Evolutionary conservation across 2,329 filamentous ascomycete species (phyloP).

Genomic region (Cryphonectria parasitica): DNA sequence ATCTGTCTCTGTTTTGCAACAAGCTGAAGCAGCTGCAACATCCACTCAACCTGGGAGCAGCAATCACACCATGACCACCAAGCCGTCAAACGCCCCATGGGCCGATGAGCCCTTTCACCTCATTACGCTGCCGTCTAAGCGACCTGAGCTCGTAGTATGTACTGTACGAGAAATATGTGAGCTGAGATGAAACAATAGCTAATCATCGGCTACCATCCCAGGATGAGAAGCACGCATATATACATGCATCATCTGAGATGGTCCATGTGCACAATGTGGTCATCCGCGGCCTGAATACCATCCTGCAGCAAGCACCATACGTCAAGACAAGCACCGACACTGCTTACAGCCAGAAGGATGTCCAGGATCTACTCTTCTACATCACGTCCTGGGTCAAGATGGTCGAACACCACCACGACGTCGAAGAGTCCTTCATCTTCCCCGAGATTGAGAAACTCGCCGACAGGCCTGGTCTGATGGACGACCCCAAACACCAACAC

Average conservation of each 20-base stretch:
- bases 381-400: slow-evolving; percentile 39
- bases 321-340: slow-evolving; percentile 25
- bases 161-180: neutral
- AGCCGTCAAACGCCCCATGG: slow-evolving; percentile 10
- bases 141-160: slow-evolving; percentile 18
- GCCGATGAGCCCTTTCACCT: slow-evolving; percentile 18
- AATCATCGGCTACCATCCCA: neutral
- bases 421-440: slow-evolving; percentile 42
- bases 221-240: slow-evolving; percentile 21
- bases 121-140: slow-evolving; percentile 19
- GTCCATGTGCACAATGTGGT: slow-evolving; percentile 37
- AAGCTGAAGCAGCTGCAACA: neutral
- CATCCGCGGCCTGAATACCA: slow-evolving; percentile 39
- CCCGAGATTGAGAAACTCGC: slow-evolving; percentile 40
- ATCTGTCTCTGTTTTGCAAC: neutral
- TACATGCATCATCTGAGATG: slow-evolving; percentile 34
- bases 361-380: slow-evolving; percentile 35
- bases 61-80: slow-evolving; percentile 19
- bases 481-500: slow-evolving; percentile 40
- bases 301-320: slow-evolving; percentile 39
- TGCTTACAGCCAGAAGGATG: slow-evolving; percentile 19
- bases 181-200: neutral
- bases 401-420: slow-evolving; percentile 42
- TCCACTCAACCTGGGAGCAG: neutral
- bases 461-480: slow-evolving; percentile 38